These are phyloP conservation scores for Aquilaria malaccensis DNA, from an alignment of 345 rosid genomes.

Conservation along the genomic window DNA sequence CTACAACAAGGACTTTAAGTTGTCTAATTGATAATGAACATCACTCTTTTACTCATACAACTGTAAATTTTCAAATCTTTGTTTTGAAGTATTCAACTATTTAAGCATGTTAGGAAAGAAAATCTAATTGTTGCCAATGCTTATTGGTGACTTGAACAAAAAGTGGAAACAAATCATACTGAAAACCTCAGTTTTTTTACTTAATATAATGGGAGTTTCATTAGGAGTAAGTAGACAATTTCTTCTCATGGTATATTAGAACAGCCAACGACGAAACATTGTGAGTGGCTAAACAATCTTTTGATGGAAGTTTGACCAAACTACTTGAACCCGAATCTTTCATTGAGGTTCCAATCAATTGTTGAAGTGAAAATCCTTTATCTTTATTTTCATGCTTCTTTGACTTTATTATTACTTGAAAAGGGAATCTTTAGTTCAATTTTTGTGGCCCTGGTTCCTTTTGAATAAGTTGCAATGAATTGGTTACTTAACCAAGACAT, in stretches of 20 bases:
- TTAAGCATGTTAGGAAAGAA: too few relatives aligned
- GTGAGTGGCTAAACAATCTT: slow-evolving; percentile 85
- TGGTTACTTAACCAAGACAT: too few relatives aligned
- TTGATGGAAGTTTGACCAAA: slow-evolving; percentile 65
- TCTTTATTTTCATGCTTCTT: too few relatives aligned
- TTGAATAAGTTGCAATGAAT: too few relatives aligned
- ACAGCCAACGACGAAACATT: slow-evolving; percentile 77
- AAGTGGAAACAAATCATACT: slow-evolving; percentile 63
- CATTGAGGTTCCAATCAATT: slow-evolving; percentile 50
- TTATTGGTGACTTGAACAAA: slow-evolving; percentile 65
- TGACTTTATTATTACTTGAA: too few relatives aligned
- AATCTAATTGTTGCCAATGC: slow-evolving; percentile 12
- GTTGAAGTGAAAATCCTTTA: slow-evolving; percentile 49
- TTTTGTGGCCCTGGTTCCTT: too few relatives aligned
- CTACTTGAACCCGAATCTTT: slow-evolving; percentile 52
- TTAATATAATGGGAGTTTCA: slow-evolving; percentile 6
- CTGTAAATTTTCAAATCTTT: too few relatives aligned
- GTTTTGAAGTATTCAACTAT: too few relatives aligned
- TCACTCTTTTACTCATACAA: too few relatives aligned
- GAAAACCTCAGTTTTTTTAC: slow-evolving; percentile 31
- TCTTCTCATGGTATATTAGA: slow-evolving; percentile 8
- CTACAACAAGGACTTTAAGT: too few relatives aligned
- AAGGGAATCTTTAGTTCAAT: too few relatives aligned
- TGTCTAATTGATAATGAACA: too few relatives aligned
- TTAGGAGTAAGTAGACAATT: background rate